These are phyloP conservation scores for Musa troglodytarum DNA, from an alignment of 176 grass and related monocot genomes.

Conservation along the genomic window DNA sequence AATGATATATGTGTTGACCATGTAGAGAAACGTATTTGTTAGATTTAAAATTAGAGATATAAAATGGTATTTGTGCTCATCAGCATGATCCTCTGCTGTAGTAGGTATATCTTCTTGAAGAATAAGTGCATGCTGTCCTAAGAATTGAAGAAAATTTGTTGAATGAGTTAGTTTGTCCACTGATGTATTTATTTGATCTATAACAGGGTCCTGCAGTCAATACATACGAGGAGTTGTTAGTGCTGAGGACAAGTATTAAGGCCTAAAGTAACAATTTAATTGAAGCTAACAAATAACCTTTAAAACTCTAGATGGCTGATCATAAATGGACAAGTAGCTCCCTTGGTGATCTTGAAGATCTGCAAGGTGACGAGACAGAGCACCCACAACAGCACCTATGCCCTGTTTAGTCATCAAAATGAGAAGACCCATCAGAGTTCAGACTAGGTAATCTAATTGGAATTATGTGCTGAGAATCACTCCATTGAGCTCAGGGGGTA, in stretches of 20 bases:
- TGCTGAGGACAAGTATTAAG: slow-evolving; percentile 6
- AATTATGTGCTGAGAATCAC: neutral
- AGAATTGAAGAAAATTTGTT: slow-evolving; percentile 79
- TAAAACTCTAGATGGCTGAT: slow-evolving; percentile 57
- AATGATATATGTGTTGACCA: slow-evolving; percentile 96
- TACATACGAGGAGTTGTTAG: slow-evolving; percentile 2
- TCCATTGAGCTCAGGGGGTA: neutral
- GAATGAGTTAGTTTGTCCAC: slow-evolving; percentile 71
- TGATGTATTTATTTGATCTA: slow-evolving; percentile 91
- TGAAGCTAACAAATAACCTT: slow-evolving; percentile 33
- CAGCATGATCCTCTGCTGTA: slow-evolving; percentile 37
- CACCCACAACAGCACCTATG: slow-evolving; percentile 81
- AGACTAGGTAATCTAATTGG: neutral
- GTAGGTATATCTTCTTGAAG: slow-evolving; percentile 35
- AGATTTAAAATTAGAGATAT: slow-evolving; percentile 69
- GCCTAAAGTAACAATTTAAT: neutral
- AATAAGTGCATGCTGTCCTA: slow-evolving; percentile 77
- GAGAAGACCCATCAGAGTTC: neutral
- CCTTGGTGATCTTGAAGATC: slow-evolving; percentile 66
- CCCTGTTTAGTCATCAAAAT: slow-evolving; percentile 38
- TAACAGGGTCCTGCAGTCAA: slow-evolving; percentile 66
- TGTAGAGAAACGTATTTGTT: slow-evolving; percentile 77
- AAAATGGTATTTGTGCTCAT: slow-evolving; percentile 68
- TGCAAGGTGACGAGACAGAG: slow-evolving; percentile 77
- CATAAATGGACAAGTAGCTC: slow-evolving; percentile 71